Evolutionary conservation across 805 yeast species (phyloP).

Genomic region (Cyberlindnera xishuangbannaensis): DNA sequence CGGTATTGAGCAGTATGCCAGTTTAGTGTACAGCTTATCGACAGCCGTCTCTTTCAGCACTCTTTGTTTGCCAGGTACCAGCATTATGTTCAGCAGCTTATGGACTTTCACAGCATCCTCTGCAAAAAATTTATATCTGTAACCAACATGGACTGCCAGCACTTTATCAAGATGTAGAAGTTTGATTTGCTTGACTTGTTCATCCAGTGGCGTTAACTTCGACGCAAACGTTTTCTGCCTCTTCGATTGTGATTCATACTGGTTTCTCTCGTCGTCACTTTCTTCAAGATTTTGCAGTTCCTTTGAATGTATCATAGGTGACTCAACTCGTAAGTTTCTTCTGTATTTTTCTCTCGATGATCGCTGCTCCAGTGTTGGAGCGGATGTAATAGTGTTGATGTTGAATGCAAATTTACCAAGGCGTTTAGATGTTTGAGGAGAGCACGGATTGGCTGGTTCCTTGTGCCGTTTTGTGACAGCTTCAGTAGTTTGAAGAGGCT

Average conservation of each 20-base stretch:
- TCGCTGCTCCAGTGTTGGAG: no score
- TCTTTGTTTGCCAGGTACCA: conserved; percentile 61
- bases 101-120: conserved; percentile 75
- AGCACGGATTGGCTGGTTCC: no score
- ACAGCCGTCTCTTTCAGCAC: conserved; percentile 44
- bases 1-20: conserved; percentile 86
- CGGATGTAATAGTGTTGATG: no score
- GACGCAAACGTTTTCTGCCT: conserved; percentile 9
- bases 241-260: conserved; percentile 3
- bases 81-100: conserved; percentile 58
- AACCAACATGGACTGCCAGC: conserved; percentile 84
- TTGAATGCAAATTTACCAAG: no score
- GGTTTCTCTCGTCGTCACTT: conserved; percentile 1
- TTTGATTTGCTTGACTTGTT: conserved; percentile 68
- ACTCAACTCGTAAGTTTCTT: no score
- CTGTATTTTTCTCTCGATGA: no score
- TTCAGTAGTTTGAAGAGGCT: no score
- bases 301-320: no score
- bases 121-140: conserved; percentile 83
- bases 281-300: not conserved
- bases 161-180: conserved; percentile 55
- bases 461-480: no score
- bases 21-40: conserved; percentile 46
- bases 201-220: conserved; percentile 71
- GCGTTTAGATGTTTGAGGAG: no score